Conservation (phyloP, 257 asterid genomes). For the Nicotiana tomentosiformis region DNA sequence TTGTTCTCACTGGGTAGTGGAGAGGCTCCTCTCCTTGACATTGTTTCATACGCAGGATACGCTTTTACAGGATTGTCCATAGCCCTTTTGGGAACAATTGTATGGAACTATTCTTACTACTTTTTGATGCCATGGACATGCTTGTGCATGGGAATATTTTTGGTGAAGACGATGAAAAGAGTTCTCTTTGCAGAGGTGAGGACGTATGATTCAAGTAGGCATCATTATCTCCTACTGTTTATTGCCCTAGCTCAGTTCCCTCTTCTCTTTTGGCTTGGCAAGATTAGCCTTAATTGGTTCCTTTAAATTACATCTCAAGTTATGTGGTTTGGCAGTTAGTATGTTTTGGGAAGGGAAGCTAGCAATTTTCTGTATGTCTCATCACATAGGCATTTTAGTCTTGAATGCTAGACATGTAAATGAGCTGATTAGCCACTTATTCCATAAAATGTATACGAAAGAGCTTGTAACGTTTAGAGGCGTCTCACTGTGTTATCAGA, state of each 20-base stretch:
- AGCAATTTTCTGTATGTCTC: neutral
- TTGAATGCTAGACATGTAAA: neutral
- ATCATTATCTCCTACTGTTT: conserved; percentile 31
- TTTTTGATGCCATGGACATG: conserved; percentile 27
- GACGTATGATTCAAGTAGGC: conserved; percentile 25
- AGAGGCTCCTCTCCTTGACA: conserved; percentile 33
- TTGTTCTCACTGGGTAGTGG: conserved; percentile 26
- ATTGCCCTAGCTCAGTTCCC: conserved; percentile 36
- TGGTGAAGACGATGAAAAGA: conserved; percentile 33
- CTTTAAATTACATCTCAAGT: conserved; percentile 11
- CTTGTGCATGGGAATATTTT: conserved; percentile 29
- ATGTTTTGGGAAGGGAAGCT: neutral
- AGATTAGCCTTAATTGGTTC: conserved; percentile 27
- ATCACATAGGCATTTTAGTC: neutral
- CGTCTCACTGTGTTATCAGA: neutral
- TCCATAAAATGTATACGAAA: neutral
- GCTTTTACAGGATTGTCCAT: conserved; percentile 26
- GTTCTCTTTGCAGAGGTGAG: conserved; percentile 33
- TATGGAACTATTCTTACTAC: conserved; percentile 26
- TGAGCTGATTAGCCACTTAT: neutral
- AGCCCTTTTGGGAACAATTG: conserved; percentile 24
- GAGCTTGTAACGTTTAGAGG: neutral
- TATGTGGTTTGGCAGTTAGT: neutral
- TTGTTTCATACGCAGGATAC: conserved; percentile 31
- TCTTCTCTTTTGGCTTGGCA: conserved; percentile 28